Base-by-base conservation (phyloP, 2,329 filamentous ascomycete genomes). In the Thielaviopsis musarum region DNA sequence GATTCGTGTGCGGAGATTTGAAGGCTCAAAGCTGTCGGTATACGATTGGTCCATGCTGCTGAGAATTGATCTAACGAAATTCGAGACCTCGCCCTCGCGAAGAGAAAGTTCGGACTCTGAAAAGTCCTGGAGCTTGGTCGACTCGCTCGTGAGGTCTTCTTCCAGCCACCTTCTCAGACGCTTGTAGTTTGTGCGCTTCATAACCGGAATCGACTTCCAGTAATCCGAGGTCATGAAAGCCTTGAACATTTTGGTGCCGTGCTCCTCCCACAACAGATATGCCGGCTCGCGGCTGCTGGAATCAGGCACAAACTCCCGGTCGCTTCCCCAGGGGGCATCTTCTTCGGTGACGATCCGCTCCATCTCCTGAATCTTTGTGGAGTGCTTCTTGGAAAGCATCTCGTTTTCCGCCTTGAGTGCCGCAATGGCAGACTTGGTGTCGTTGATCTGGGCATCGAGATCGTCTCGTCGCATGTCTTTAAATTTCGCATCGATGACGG, bases 401-500 rank as follows among this genome's bases (percentile, higher is more conserved):
- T 45, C 38, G 38, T 45, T 45, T 45, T 45, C 38, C 19, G 57
- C 54, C 38, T 59, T 53, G 26, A 62, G 52, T n/a, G 34, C 22
- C 21, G 61, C 61, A 58, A 64, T 61, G 10, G 61, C 57, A 15
- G 58, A 56, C 54, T 61, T 62, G 10, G 63, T 62, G n/a, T 64
- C 58, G 54, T 52, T 58, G 19, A 64, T 77, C 60, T 79, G 77
- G 21, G 70, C 67, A 59, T 88, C 83, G 72, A 86, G 80, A 63
- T 83, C 77, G 62, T 74, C 74, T 54, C 78, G 75, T 63, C 80
- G 74, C 49, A 73, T 72, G 58, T 80, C 74, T 67, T 88, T 87
- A 30, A 71, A 68, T 28, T 74, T 72, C 5, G 79, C 78, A 67
- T 89, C 85, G 30, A 79, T 72, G 2, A 85, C 72, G 12, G 83